phyloP scores from a whole-genome alignment of 805 yeast species.

The Lipomyces yamanashiensis region DNA sequence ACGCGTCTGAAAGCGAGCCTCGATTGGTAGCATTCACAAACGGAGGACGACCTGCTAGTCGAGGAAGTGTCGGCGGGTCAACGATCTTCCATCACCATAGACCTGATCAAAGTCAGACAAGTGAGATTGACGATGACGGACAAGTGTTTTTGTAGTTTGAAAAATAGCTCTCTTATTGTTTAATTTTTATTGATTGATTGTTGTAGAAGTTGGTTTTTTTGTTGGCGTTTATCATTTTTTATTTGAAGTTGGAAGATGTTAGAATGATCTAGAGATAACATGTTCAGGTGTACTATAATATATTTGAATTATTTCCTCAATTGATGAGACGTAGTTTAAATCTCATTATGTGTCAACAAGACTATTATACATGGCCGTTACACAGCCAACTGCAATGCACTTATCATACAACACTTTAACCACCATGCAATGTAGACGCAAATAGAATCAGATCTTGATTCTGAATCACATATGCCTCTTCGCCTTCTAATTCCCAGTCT shows the following conservation, averaged over 20 bases:
- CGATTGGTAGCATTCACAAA: conserved; percentile 30
- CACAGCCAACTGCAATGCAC: too few species aligned
- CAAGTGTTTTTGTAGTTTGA: conserved; percentile 25
- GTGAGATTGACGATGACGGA: conserved; percentile 28
- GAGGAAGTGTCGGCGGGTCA: conserved; percentile 25
- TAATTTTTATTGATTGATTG: not conserved
- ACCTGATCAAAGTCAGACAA: not conserved
- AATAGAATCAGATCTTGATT: conserved; percentile 79
- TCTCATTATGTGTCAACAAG: too few species aligned
- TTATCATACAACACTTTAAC: conserved; percentile 50
- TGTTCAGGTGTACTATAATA: too few species aligned
- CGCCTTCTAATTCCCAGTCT: conserved; percentile 96
- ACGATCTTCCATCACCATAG: not conserved
- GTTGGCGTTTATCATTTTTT: conserved; percentile 2
- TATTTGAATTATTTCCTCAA: too few species aligned
- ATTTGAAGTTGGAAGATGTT: not conserved
- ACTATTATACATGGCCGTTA: too few species aligned
- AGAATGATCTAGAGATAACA: not conserved
- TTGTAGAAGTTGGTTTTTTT: not conserved
- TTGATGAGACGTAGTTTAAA: not conserved
- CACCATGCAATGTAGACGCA: conserved; percentile 95
- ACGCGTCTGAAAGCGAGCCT: conserved; percentile 17
- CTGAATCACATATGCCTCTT: conserved; percentile 77
- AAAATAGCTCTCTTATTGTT: not conserved
- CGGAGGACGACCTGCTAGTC: conserved; percentile 32